These are phyloP conservation scores for Peronospora belbahrii DNA, from an alignment of 352 stramenopile genomes.

Conservation along the genomic window DNA sequence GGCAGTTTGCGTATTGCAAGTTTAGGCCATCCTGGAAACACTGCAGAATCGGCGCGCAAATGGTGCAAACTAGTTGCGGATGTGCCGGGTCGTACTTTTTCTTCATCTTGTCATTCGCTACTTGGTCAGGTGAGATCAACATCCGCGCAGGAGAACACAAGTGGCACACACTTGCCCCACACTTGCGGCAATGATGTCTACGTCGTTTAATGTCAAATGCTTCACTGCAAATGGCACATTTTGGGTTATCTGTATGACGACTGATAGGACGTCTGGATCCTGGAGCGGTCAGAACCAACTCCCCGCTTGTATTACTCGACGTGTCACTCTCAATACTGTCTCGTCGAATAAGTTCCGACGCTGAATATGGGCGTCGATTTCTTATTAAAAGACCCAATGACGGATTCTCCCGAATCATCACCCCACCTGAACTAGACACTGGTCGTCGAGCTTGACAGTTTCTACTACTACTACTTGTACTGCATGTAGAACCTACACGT, in stretches of 20 bases:
- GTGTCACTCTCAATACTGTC: slow-evolving; percentile 39
- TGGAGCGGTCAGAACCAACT: slow-evolving; percentile 12
- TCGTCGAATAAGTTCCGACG: slow-evolving; percentile 32
- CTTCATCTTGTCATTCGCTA: slow-evolving; percentile 27
- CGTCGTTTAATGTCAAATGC: slow-evolving; percentile 73
- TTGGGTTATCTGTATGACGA: slow-evolving; percentile 48
- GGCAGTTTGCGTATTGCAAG: slow-evolving; percentile 66
- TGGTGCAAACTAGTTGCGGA: slow-evolving; percentile 74
- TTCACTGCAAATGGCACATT: slow-evolving; percentile 71
- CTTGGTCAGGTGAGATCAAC: slow-evolving; percentile 66
- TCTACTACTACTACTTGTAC: too few species aligned
- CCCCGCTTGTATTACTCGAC: slow-evolving; percentile 31
- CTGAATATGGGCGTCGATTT: slow-evolving; percentile 32
- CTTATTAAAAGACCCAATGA: slow-evolving; percentile 7
- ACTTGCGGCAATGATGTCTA: slow-evolving; percentile 68
- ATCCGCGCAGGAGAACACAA: slow-evolving; percentile 65
- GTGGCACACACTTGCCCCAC: slow-evolving; percentile 55
- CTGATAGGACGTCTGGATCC: slow-evolving; percentile 22
- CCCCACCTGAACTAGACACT: slow-evolving; percentile 23
- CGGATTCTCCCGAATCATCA: slow-evolving; percentile 17
- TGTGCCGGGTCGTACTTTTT: slow-evolving; percentile 67
- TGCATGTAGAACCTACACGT: not conserved
- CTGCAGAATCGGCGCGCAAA: slow-evolving; percentile 71
- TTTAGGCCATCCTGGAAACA: slow-evolving; percentile 64
- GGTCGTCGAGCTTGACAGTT: slow-evolving; percentile 14